These are phyloP conservation scores for Aspergillus fischeri DNA, from an alignment of 2,329 filamentous ascomycete genomes.

Conservation along the genomic window DNA sequence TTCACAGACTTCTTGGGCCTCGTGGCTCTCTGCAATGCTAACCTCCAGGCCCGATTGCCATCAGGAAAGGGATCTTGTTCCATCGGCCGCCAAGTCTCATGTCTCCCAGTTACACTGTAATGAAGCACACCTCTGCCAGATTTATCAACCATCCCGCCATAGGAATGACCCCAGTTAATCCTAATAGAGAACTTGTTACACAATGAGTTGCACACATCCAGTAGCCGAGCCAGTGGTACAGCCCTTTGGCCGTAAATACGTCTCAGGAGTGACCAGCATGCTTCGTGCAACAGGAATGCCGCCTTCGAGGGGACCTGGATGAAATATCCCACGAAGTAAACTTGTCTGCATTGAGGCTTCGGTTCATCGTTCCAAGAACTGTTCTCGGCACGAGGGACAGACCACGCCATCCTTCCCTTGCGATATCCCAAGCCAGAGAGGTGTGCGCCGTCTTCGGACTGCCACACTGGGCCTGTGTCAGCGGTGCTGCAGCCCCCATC, in stretches of 20 bases:
- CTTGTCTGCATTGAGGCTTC: background rate
- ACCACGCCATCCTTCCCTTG: accelerated
- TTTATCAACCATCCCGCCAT: background rate
- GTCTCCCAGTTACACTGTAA: background rate
- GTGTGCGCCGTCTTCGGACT: background rate
- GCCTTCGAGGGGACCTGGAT: background rate
- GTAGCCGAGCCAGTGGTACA: background rate
- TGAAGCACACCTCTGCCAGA: background rate
- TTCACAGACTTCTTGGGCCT: too few relatives aligned
- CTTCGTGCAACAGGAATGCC: background rate
- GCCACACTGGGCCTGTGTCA: background rate
- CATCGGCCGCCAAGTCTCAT: background rate
- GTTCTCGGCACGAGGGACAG: background rate
- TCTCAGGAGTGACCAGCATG: background rate
- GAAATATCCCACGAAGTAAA: background rate
- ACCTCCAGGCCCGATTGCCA: background rate
- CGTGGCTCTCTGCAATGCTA: background rate
- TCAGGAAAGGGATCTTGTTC: background rate
- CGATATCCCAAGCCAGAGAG: background rate
- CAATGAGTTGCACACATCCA: background rate
- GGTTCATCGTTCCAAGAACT: background rate
- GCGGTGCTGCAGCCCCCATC: background rate
- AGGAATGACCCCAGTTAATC: background rate
- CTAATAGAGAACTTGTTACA: background rate
- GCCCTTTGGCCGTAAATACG: background rate